Percentiles rank a stretch among this genome's conserved stretches.
Evolutionary conservation across 768 basidiomycete genomes (phyloP).

Genomic region (Amanita fuliginea): DNA sequence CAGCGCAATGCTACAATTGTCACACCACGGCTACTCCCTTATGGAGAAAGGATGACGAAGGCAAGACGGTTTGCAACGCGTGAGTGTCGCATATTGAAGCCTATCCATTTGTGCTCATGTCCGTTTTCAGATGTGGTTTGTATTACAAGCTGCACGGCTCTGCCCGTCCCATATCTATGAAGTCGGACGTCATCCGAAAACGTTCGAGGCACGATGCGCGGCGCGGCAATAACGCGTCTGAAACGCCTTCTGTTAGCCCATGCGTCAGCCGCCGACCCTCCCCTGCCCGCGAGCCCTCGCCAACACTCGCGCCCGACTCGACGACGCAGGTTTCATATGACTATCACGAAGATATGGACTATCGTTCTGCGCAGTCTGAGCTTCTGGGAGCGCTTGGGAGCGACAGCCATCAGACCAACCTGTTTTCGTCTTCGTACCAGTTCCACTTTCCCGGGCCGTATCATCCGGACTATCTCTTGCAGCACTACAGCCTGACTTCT

Average conservation of each 20-base stretch:
- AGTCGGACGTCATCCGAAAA: conserved; percentile 83
- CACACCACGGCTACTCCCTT: conserved; percentile 83
- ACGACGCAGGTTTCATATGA: conserved; percentile 49
- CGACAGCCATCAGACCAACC: conserved; percentile 15
- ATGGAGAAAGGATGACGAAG: conserved; percentile 88
- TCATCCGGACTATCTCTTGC: conserved; percentile 59
- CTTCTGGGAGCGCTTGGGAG: conserved; percentile 34
- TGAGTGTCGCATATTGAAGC: conserved; percentile 28
- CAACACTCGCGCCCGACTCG: conserved; percentile 61
- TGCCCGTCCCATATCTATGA: conserved; percentile 83
- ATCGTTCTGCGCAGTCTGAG: conserved; percentile 37
- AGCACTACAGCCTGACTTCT: conserved; percentile 32
- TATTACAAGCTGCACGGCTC: conserved; percentile 85
- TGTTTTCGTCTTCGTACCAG: conserved; percentile 23
- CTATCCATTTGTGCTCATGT: conserved; percentile 1
- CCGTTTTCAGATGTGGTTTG: conserved; percentile 50
- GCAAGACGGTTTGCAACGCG: conserved; percentile 88
- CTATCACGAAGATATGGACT: conserved; percentile 32
- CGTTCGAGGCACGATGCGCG: conserved; percentile 76
- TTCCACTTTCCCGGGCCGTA: conserved; percentile 59
- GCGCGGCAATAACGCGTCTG: conserved; percentile 41
- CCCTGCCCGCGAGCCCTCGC: conserved; percentile 48
- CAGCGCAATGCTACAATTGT: conserved; percentile 85
- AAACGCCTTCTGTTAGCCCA: conserved; percentile 68
- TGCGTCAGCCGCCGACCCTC: conserved; percentile 67